Conservation (phyloP, 2,329 filamentous ascomycete species). For the Trichoderma aggressivum region DNA sequence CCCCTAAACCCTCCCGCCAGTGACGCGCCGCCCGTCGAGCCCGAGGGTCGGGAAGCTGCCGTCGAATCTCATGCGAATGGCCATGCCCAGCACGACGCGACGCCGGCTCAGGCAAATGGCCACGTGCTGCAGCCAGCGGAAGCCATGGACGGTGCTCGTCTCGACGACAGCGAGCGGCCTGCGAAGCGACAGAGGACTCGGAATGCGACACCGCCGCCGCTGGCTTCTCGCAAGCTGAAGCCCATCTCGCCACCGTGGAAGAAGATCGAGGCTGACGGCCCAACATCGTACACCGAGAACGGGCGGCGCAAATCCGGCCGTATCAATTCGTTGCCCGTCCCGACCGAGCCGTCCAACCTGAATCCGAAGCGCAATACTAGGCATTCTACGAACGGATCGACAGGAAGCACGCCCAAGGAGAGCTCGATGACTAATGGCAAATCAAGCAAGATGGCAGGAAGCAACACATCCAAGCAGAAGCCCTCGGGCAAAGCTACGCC, state of each 20-base stretch:
- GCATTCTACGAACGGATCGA: constrained; percentile 34
- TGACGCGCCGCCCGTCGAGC: constrained; percentile 24
- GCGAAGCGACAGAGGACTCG: constrained; percentile 64
- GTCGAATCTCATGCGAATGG: constrained; percentile 21
- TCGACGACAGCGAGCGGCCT: constrained; percentile 46
- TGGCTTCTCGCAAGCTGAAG: constrained; percentile 43
- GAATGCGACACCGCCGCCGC: constrained; percentile 42
- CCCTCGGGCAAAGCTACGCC: constrained; percentile 26
- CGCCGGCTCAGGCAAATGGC: constrained; percentile 27
- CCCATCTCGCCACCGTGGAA: constrained; percentile 89
- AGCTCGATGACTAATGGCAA: constrained; percentile 29
- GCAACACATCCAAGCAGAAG: constrained; percentile 27
- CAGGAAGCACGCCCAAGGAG: constrained; percentile 32
- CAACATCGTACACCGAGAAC: constrained; percentile 76
- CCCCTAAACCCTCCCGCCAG: constrained; percentile 11
- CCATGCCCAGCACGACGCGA: constrained; percentile 25
- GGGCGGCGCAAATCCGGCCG: constrained; percentile 66
- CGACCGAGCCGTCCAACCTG: constrained; percentile 47
- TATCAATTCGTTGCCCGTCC: constrained; percentile 55
- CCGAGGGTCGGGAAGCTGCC: constrained; percentile 18
- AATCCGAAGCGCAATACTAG: constrained; percentile 54
- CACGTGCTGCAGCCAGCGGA: constrained; percentile 24
- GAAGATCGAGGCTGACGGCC: constrained; percentile 76
- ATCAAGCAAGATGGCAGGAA: constrained; percentile 26
- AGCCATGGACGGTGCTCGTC: neutral